Evolutionary conservation across 1,284 basidiomycete genomes (phyloP), one percentile per base, ranked within the genome.

Genomic region (Neotropicomus parvogracilis): DNA sequence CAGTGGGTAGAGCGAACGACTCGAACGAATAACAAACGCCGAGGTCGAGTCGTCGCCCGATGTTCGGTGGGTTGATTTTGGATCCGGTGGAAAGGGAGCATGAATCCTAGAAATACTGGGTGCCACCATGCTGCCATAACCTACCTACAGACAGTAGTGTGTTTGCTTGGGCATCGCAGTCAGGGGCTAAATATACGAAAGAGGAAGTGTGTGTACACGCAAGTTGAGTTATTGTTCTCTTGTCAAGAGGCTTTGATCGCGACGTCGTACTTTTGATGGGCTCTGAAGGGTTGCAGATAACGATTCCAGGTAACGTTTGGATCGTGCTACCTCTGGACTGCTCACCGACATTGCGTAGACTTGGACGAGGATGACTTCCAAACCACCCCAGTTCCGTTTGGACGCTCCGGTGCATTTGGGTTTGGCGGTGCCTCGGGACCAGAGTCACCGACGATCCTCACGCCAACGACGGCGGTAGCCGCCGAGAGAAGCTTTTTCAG

Each of bases 201-300:
- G 8, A 11, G 53, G 56, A 48, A 44, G 8, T 26, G 9, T 3
- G 13, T 32, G 17, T 35, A 38, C 24, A 37, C 27, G 28, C 46
- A 21, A 36, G 43, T 43, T 36, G 2, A 24, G 41, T 44, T 49
- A 44, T 53, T 40, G 17, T 13, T n/a, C n/a, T n/a, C 4, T 24
- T 24, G 24, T 24, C 8, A 4, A 24, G 24, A 24, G 8, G 8
- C 35, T 44, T 37, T 20, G 42, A 27, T 32, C 20, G 26, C 42
- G 14, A 58, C 60, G 17, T 32, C 29, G 37, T 29, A 11, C 21
- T 35, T 40, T 28, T 42, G 51, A 73, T 74, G 71, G 64, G 65
- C 26, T 72, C 75, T n/a, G 81, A 84, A 58, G 76, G 77, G 35
- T 75, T 86, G 54, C 87, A 90, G 70, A 90, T 90, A 59, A 88